These are phyloP conservation scores for Nothopassalora personata DNA, from an alignment of 2,329 filamentous ascomycete species.

Conservation along the genomic window DNA sequence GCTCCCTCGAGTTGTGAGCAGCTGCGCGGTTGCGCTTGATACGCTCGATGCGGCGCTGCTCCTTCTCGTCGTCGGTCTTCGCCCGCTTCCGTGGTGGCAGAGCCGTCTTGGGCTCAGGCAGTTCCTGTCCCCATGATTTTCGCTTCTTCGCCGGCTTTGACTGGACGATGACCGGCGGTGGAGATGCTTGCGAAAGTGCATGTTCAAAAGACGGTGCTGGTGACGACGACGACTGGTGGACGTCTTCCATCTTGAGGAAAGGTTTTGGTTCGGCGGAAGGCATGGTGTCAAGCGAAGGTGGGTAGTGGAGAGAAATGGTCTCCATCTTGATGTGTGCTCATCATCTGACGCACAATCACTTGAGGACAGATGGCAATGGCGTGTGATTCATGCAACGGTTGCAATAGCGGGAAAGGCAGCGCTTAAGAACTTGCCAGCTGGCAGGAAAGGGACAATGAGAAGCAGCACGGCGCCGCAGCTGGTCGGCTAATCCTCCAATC, in stretches of 20 bases:
- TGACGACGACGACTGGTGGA: slow-evolving; percentile 18
- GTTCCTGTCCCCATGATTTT: slow-evolving; percentile 97
- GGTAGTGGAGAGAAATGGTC: background rate
- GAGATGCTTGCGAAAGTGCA: slow-evolving; percentile 16
- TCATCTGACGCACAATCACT: background rate
- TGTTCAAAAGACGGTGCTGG: slow-evolving; percentile 16
- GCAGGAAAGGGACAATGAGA: background rate
- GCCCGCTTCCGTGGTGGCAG: slow-evolving; percentile 93
- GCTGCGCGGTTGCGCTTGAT: slow-evolving; percentile 94
- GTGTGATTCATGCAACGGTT: background rate
- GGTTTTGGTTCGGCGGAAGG: slow-evolving; percentile 4
- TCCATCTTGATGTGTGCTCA: background rate
- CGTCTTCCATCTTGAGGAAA: slow-evolving; percentile 25
- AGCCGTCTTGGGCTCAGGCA: slow-evolving; percentile 94
- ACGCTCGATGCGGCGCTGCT: slow-evolving; percentile 93
- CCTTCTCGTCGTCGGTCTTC: slow-evolving; percentile 98
- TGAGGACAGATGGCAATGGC: background rate
- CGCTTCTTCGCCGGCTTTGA: slow-evolving; percentile 41
- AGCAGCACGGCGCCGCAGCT: too few species aligned
- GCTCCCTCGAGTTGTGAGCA: slow-evolving; percentile 91
- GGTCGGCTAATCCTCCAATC: background rate
- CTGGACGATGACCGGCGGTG: slow-evolving; percentile 28
- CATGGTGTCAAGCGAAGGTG: slow-evolving; percentile 7
- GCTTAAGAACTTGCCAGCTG: background rate
- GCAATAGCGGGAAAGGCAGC: background rate